phyloP scores from a whole-genome alignment of 768 basidiomycete species.

The Pleurotus salmoneostramineus region DNA sequence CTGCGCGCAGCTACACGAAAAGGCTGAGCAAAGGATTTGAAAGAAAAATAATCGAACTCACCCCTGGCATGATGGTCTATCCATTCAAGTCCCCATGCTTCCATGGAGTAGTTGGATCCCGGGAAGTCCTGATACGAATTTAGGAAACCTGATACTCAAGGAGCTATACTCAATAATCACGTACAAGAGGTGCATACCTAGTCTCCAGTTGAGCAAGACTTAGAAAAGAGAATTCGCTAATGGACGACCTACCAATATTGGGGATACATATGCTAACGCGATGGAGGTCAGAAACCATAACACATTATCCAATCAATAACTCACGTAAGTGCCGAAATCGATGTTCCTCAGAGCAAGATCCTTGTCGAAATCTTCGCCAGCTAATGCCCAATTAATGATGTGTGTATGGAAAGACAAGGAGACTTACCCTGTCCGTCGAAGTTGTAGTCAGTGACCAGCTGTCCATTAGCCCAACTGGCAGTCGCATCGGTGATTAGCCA shows the following conservation, averaged over 20 bases:
- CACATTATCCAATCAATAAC: no score
- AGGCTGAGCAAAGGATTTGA: not conserved
- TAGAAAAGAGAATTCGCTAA: not conserved
- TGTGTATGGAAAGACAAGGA: not conserved
- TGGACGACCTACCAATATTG: conserved; percentile 29
- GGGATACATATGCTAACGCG: conserved; percentile 36
- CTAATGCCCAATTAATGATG: conserved; percentile 18
- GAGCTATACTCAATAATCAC: no score
- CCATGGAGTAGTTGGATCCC: conserved; percentile 43
- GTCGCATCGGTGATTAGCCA: not conserved
- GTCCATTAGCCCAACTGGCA: conserved; percentile 33
- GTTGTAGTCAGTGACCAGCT: conserved; percentile 47
- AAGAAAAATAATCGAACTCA: not conserved
- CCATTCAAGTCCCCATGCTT: conserved; percentile 54
- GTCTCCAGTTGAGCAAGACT: not conserved
- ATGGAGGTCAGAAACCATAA: conserved; percentile 10
- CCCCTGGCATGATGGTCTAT: conserved; percentile 47
- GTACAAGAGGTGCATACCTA: conserved; percentile 34
- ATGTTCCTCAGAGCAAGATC: conserved; percentile 46
- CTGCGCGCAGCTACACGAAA: conserved; percentile 38
- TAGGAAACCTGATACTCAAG: not conserved
- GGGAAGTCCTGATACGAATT: conserved; percentile 35
- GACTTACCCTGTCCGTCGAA: conserved; percentile 48
- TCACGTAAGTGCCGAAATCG: conserved; percentile 54
- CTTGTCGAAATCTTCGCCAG: conserved; percentile 52